phyloP scores from a whole-genome alignment of 2,329 filamentous ascomycete genomes.

The Trichoderma gracile region DNA sequence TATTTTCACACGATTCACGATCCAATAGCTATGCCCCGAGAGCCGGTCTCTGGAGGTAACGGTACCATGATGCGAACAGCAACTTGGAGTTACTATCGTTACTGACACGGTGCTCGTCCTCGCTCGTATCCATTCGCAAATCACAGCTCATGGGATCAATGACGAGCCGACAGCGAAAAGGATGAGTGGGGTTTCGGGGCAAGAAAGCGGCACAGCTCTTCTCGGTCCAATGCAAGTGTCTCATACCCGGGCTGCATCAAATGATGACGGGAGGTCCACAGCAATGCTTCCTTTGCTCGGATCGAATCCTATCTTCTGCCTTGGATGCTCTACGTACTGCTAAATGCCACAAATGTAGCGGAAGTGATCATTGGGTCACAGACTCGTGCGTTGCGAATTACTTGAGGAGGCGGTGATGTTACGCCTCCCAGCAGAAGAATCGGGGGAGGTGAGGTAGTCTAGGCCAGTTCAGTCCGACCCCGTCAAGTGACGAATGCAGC shows the following conservation, averaged over 20 bases:
- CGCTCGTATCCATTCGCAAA: not conserved
- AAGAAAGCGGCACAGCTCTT: not conserved
- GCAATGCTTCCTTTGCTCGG: no score
- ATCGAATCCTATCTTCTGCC: not conserved
- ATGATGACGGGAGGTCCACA: not conserved
- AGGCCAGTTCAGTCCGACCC: not conserved
- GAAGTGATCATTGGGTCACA: no score
- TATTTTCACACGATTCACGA: not conserved
- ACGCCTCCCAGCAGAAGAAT: not conserved
- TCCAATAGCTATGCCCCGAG: not conserved
- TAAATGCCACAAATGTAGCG: no score
- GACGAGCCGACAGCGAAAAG: not conserved
- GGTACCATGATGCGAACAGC: no score
- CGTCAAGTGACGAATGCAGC: not conserved
- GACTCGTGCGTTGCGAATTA: no score
- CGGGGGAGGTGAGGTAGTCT: not conserved
- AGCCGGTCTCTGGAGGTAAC: not conserved
- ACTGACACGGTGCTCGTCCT: not conserved
- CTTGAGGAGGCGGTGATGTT: not conserved
- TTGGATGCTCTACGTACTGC: not conserved
- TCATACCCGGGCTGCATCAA: not conserved
- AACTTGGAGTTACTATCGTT: not conserved
- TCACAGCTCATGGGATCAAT: slow-evolving; percentile 12
- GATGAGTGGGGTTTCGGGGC: not conserved
- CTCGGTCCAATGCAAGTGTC: not conserved